Evolutionary conservation across 2,329 filamentous ascomycete species (phyloP), one percentile per base, ranked within the genome.

Genomic region (Ophiostoma sp.): DNA sequence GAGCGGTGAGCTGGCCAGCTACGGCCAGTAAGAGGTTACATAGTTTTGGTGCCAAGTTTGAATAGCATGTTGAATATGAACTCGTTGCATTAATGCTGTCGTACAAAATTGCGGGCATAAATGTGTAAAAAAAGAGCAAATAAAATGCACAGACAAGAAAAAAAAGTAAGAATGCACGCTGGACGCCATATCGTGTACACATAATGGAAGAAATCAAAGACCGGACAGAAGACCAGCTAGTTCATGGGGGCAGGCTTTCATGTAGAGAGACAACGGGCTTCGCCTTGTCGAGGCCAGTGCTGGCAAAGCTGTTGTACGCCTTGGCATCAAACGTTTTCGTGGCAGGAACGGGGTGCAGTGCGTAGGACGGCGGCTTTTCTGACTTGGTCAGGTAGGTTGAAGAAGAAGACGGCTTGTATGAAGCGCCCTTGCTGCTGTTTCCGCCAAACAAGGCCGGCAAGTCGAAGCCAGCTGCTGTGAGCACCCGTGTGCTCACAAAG

Each of bases 11-110:
- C 55, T 74, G 22, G 48, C 7, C 17, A 70, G 1, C 17, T 75
- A 75, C 55, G 74, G 72, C 42, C 74, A 72, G 59, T 69, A 69
- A 48, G 12, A 12, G 50, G n/a, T 9, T 52, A 7, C 8, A 52
- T 52, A 8, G 5, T 3, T 55, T 63, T 48, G 39, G n/a, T 50
- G 69, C 25, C 17, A 42, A 45, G 31, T 59, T 59, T 48, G 36
- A 31, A 48, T 31, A 48, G 63, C 39, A 48, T 19, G 63, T 66
- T 50, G 52, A 45, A 57, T 57, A 42, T 33, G 19, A 61, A 33
- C 3, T 2, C 48, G 9, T 69, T 55, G 17, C 3, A 39, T 12
- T 11, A 39, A 63, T 63, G 50, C 7, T 2, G 33, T 25, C 7
- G 36, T 25, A 36, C 4, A 6, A 63, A 25, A 42, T 25, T 11